These are phyloP conservation scores for Phalaenopsis aphrodite DNA, from an alignment of 106 monocot species.

Conservation along the genomic window DNA sequence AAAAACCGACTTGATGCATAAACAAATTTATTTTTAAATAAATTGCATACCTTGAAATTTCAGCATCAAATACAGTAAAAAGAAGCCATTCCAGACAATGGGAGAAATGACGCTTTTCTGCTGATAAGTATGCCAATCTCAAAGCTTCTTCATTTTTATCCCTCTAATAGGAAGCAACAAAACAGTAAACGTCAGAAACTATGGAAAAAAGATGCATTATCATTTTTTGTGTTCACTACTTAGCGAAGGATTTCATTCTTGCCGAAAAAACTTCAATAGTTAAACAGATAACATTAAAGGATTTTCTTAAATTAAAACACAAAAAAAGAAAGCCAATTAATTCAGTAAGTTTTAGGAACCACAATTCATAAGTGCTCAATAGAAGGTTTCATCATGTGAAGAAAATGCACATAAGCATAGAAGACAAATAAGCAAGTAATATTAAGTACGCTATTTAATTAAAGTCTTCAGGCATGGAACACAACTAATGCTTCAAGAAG, in stretches of 20 bases:
- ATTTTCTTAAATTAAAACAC: neutral
- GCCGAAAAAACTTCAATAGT: neutral
- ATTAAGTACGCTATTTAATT: neutral
- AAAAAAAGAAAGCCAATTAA: neutral
- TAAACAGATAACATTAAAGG: neutral
- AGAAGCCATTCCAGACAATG: conserved; percentile 99
- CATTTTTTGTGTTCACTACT: neutral
- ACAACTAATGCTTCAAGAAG: neutral
- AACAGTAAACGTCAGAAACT: neutral
- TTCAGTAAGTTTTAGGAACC: neutral
- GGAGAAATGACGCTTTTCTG: conserved; percentile 92
- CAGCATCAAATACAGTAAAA: conserved; percentile 99
- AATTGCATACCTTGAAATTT: conserved; percentile 85
- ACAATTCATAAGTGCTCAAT: neutral
- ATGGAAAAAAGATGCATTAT: neutral
- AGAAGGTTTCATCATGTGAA: neutral
- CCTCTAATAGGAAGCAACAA: conserved; percentile 36
- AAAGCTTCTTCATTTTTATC: conserved; percentile 91
- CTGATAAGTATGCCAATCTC: conserved; percentile 79
- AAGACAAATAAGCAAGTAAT: neutral
- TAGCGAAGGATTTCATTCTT: neutral
- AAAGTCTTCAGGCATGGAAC: neutral
- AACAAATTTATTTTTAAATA: neutral
- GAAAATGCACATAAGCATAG: neutral
- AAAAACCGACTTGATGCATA: neutral